A percentile compares a stretch with the other conserved stretches of the same genome.
Conservation (phyloP, 2,329 filamentous ascomycete genomes). For the Sclerotinia glacialis region DNA sequence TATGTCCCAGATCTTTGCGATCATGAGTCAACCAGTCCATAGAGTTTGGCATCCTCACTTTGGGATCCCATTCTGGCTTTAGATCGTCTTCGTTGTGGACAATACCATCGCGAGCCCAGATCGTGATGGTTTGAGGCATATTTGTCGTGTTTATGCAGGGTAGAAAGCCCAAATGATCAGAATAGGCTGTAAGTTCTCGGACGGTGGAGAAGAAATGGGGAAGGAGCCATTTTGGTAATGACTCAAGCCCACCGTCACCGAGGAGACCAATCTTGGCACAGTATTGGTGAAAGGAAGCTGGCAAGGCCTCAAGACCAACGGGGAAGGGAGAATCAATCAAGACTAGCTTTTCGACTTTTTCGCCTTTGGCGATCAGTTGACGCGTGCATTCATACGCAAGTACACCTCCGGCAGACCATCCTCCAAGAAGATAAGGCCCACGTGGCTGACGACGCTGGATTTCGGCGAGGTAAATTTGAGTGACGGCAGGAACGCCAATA, state of each 20-base stretch:
- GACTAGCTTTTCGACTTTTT: slow-evolving; percentile 57
- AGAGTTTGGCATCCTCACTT: slow-evolving; percentile 44
- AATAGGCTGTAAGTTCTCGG: slow-evolving; percentile 55
- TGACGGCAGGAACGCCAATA: slow-evolving; percentile 63
- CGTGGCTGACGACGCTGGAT: slow-evolving; percentile 67
- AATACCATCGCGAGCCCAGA: slow-evolving; percentile 72
- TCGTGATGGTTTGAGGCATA: slow-evolving; percentile 59
- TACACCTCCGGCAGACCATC: slow-evolving; percentile 74
- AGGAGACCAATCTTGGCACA: slow-evolving; percentile 70
- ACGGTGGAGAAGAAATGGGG: slow-evolving; percentile 62
- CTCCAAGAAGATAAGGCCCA: slow-evolving; percentile 65
- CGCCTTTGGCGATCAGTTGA: slow-evolving; percentile 55
- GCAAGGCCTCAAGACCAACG: slow-evolving; percentile 64
- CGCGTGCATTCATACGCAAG: slow-evolving; percentile 65
- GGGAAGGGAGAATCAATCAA: slow-evolving; percentile 66
- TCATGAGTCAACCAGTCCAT: slow-evolving; percentile 70
- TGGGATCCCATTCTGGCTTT: slow-evolving; percentile 57
- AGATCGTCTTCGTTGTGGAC: slow-evolving; percentile 60
- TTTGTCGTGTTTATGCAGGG: slow-evolving; percentile 52
- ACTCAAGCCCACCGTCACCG: slow-evolving; percentile 48
- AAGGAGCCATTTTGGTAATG: slow-evolving; percentile 63
- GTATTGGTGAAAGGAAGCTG: slow-evolving; percentile 51
- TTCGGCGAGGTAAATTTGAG: slow-evolving; percentile 62
- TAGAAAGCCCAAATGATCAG: slow-evolving; percentile 65
- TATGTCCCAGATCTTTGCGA: slow-evolving; percentile 65